These are phyloP conservation scores for Vitis rupestris DNA, from an alignment of 164 flowering plant genomes.

Conservation along the genomic window DNA sequence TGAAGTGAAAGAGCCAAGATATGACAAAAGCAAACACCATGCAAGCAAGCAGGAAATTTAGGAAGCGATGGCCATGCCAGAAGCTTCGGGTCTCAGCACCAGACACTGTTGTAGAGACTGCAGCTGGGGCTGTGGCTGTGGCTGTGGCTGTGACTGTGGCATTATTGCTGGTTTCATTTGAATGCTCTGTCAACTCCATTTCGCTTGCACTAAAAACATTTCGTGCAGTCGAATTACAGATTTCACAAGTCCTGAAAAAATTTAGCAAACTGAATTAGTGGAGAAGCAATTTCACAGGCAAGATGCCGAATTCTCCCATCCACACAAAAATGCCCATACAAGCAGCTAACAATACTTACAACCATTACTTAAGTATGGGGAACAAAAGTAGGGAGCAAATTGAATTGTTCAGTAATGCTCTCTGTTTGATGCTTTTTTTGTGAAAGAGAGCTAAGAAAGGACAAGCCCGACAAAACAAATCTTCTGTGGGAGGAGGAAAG, in stretches of 20 bases:
- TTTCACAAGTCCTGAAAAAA: constrained; percentile 79
- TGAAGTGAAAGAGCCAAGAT: constrained; percentile 96
- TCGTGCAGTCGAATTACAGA: constrained; percentile 69
- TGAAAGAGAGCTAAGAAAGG: too few relatives aligned
- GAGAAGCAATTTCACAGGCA: background rate
- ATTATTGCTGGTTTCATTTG: constrained; percentile 31
- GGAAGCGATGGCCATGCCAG: constrained; percentile 80
- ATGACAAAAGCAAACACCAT: constrained; percentile 91
- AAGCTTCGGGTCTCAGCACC: constrained; percentile 52
- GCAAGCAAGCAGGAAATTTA: constrained; percentile 82
- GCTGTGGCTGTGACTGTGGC: background rate
- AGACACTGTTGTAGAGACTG: constrained; percentile 29
- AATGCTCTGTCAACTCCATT: constrained; percentile 46
- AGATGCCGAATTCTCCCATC: background rate
- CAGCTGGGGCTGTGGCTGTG: constrained; percentile 14
- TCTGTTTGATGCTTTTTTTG: too few relatives aligned
- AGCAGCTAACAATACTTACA: too few relatives aligned
- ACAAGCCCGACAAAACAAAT: too few relatives aligned
- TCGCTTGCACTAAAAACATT: constrained; percentile 62
- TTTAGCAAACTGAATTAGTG: background rate
- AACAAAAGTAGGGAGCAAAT: too few relatives aligned
- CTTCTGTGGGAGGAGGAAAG: too few relatives aligned
- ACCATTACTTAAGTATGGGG: too few relatives aligned
- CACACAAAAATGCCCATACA: too few relatives aligned
- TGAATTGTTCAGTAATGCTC: too few relatives aligned